phyloP scores from a whole-genome alignment of 148 eudicot genomes.

The Silene latifolia region DNA sequence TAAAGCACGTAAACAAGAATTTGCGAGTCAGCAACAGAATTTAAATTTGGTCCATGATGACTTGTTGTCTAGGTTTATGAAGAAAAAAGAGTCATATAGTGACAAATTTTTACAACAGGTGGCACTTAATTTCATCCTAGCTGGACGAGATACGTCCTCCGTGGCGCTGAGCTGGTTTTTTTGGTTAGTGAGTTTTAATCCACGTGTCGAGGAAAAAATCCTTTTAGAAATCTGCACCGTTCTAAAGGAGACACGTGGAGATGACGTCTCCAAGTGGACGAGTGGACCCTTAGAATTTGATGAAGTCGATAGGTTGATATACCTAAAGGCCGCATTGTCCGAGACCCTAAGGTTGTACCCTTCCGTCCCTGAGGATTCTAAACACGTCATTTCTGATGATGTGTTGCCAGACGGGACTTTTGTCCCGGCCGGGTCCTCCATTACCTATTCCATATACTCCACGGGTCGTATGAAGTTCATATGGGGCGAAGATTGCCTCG shows the following conservation, averaged over 20 bases:
- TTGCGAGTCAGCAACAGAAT: slow-evolving; percentile 27
- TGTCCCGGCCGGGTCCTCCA: slow-evolving; percentile 69
- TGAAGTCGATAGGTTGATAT: slow-evolving; percentile 64
- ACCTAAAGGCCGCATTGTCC: slow-evolving; percentile 75
- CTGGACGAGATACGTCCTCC: slow-evolving; percentile 96
- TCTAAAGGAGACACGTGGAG: slow-evolving; percentile 66
- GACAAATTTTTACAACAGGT: slow-evolving; percentile 76
- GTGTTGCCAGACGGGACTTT: slow-evolving; percentile 75
- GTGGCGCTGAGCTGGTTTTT: slow-evolving; percentile 97
- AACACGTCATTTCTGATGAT: slow-evolving; percentile 64
- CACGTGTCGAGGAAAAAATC: slow-evolving; percentile 62
- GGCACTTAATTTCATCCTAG: slow-evolving; percentile 80
- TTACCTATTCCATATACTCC: slow-evolving; percentile 85
- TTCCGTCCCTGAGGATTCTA: slow-evolving; percentile 83
- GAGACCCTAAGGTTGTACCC: slow-evolving; percentile 85
- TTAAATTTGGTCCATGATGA: slow-evolving; percentile 60
- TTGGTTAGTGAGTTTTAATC: slow-evolving; percentile 52
- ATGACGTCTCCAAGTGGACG: slow-evolving; percentile 48
- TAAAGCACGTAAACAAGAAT: slow-evolving; percentile 68
- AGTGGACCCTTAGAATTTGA: slow-evolving; percentile 67
- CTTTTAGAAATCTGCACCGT: slow-evolving; percentile 59
- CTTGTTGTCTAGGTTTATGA: slow-evolving; percentile 73
- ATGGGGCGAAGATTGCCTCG: slow-evolving; percentile 82
- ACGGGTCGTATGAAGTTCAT: slow-evolving; percentile 69
- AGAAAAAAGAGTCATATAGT: slow-evolving; percentile 69